Evolutionary conservation across 2,329 filamentous ascomycete genomes (phyloP).

Genomic region (Macrophomina phaseolina): DNA sequence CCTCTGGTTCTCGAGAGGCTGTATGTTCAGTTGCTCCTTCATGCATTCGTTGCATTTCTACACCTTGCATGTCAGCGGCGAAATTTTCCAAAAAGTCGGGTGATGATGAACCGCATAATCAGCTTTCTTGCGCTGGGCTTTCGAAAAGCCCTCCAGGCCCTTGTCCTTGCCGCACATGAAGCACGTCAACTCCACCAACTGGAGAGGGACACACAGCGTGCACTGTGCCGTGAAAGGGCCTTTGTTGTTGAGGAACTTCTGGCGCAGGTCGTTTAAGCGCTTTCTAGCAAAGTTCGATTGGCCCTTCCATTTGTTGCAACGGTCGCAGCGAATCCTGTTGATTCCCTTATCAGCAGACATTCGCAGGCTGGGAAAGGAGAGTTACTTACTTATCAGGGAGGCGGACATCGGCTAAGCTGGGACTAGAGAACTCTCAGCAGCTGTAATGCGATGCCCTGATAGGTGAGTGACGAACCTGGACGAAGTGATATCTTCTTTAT

Average conservation of each 20-base stretch:
- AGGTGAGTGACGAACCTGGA: neutral
- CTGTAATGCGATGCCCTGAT: too few species aligned
- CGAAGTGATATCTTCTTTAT: neutral
- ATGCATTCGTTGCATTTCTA: slow-evolving; percentile 43
- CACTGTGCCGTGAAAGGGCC: slow-evolving; percentile 44
- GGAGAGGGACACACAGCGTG: slow-evolving; percentile 50
- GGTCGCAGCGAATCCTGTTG: slow-evolving; percentile 54
- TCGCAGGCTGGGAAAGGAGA: neutral
- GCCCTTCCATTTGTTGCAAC: slow-evolving; percentile 51
- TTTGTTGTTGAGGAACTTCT: slow-evolving; percentile 28
- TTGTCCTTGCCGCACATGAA: slow-evolving; percentile 54
- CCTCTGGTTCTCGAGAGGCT: neutral
- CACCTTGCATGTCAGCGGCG: neutral
- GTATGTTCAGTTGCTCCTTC: slow-evolving; percentile 33
- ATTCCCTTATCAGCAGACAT: neutral
- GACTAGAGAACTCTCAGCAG: neutral
- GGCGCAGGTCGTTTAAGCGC: slow-evolving; percentile 48
- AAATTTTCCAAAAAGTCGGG: neutral
- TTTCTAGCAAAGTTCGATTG: slow-evolving; percentile 53
- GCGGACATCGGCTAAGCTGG: neutral
- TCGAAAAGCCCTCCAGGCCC: slow-evolving; percentile 56
- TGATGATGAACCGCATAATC: slow-evolving; percentile 48
- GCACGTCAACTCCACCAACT: slow-evolving; percentile 56
- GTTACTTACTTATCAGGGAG: slow-evolving; percentile 23
- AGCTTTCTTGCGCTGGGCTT: slow-evolving; percentile 52